Evolutionary conservation across 2,329 filamentous ascomycete species (phyloP), one percentile per base, ranked within the genome.

Genomic region (Drechmeria coniospora): DNA sequence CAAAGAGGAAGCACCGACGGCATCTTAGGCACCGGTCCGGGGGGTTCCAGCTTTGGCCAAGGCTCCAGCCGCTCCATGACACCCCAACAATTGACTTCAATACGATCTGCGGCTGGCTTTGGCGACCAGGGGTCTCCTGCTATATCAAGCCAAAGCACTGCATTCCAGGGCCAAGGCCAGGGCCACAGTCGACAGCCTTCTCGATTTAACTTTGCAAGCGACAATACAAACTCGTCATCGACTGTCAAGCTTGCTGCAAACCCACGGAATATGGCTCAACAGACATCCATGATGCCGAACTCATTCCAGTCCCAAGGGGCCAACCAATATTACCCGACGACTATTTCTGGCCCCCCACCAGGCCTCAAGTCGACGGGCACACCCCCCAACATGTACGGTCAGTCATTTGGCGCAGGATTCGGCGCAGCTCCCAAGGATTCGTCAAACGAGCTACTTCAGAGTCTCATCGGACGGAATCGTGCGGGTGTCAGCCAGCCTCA

Each of bases 321-420:
- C 38, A 71, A 65, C 37, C 79, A 81, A 36, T 90, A 83, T 49
- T 94, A 90, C 51, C 71, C 76, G 26, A 76, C 74, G 29, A 81
- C 81, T 8, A 83, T 94, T 45, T 83, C 92, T 44, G 87, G 86
- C 4, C 90, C 92, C 16, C 90, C 90, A 33, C 92, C 90, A 1
- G 90, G 90, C 8, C 64, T 98, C 16, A 98, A 98, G 58, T 92
- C 87, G 14, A 86, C 86, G 3, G 83, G 84, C 23, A 95, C 87
- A 12, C 87, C 90, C 32, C 87, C 90, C 11, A 84, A 81, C 42
- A 90, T 94, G 70, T 95, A 94, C 53, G 80, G 82, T 17, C 84
- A 94, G 52, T 78, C 79, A 26, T 94, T 93, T 49, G 80, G 80
- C 24, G 77, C 68, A 27, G 74, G 73, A 23, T 81, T 92, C 41